Conservation (phyloP, 345 rosid species). For the Salix purpurea region DNA sequence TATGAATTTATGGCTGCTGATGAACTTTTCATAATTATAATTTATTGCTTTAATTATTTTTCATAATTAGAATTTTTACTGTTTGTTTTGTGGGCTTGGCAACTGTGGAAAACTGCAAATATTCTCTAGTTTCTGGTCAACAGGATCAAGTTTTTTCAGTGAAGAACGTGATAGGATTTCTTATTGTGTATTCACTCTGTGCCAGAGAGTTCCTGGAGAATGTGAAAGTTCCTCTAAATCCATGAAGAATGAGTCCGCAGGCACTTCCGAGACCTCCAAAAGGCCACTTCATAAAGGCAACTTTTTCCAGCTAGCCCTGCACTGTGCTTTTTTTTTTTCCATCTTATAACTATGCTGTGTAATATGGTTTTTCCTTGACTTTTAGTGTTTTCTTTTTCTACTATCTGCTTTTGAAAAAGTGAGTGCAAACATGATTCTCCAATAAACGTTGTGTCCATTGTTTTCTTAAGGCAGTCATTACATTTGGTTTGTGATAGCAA, state of each 20-base stretch:
- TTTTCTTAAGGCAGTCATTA: neutral
- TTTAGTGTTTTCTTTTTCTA: neutral
- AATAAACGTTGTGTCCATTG: neutral
- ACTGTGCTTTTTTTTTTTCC: neutral
- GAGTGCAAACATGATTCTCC: neutral
- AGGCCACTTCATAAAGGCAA: conserved; percentile 72
- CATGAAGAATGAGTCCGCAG: conserved; percentile 47
- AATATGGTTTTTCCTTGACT: neutral
- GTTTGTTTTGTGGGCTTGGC: neutral
- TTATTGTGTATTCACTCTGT: conserved; percentile 16
- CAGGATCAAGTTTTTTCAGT: neutral
- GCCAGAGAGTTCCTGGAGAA: conserved; percentile 72
- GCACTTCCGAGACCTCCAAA: conserved; percentile 47
- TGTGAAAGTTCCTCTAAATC: conserved; percentile 43
- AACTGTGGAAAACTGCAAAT: neutral
- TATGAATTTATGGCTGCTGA: neutral
- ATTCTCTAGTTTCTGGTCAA: neutral
- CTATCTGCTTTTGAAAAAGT: neutral
- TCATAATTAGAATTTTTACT: neutral
- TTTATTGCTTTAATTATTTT: neutral
- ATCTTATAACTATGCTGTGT: neutral
- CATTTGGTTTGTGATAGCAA: neutral
- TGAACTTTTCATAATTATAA: neutral
- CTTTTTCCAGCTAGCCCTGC: neutral
- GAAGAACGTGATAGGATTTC: neutral